phyloP scores from a whole-genome alignment of 257 asterid species.

The Anisodus tanguticus region DNA sequence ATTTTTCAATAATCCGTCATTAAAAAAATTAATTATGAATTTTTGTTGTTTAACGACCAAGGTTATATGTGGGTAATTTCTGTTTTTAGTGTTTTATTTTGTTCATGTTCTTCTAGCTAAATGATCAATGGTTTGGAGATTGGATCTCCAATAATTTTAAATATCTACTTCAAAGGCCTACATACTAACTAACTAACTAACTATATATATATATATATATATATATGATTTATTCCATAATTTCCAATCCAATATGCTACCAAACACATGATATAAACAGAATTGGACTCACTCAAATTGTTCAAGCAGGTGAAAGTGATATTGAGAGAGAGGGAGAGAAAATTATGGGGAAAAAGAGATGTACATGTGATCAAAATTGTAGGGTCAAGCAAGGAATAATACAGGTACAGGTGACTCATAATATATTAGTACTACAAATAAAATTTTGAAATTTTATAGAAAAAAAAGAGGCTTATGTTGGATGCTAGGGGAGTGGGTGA shows the following conservation, averaged over 20 bases:
- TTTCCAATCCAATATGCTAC: background rate
- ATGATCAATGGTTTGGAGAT: background rate
- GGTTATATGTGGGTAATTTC: background rate
- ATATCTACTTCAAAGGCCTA: no score
- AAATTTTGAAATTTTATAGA: background rate
- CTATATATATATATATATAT: background rate
- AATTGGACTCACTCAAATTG: slow-evolving; percentile 7
- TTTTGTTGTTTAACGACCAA: no score
- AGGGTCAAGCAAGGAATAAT: slow-evolving; percentile 22
- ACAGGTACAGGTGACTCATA: background rate
- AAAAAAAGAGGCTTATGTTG: background rate
- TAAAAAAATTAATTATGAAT: no score
- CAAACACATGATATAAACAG: slow-evolving; percentile 24
- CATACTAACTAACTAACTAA: no score
- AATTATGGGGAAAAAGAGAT: background rate
- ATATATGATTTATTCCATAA: background rate
- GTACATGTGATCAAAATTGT: slow-evolving; percentile 25
- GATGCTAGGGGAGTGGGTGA: slow-evolving; percentile 33
- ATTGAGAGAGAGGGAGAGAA: background rate
- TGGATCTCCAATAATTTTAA: background rate
- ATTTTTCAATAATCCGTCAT: no score
- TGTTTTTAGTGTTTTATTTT: background rate
- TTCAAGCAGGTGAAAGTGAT: slow-evolving; percentile 13
- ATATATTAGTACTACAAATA: background rate
- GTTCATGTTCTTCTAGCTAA: background rate